Evolutionary conservation across 2,329 filamentous ascomycete species (phyloP).

Genomic region (Aspergillus amoenus): DNA sequence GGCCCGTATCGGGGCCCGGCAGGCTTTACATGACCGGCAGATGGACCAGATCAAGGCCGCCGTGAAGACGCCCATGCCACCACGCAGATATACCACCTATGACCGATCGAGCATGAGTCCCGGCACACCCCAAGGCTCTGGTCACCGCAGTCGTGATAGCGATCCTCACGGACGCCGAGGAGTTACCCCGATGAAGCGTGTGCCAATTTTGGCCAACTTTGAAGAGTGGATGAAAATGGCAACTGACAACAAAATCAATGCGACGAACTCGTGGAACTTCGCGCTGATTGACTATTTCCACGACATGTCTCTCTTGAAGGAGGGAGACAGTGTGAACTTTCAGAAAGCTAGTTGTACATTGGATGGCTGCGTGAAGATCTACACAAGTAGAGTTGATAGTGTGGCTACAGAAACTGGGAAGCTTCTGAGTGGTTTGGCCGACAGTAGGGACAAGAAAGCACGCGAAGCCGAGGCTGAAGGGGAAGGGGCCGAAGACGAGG

Average conservation of each 20-base stretch:
- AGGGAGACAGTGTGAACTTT: constrained; percentile 96
- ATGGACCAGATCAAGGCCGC: constrained; percentile 88
- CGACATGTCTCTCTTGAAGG: constrained; percentile 95
- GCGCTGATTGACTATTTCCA: constrained; percentile 99
- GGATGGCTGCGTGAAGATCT: constrained; percentile 98
- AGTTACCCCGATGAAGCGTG: constrained; percentile 92
- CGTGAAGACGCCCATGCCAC: constrained; percentile 47
- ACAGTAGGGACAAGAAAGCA: constrained; percentile 67
- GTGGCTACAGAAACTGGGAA: constrained; percentile 97
- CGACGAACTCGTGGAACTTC: constrained; percentile 98
- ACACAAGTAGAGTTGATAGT: constrained; percentile 96
- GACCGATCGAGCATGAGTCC: constrained; percentile 47
- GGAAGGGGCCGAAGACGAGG: constrained; percentile 60
- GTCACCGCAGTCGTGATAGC: constrained; percentile 35
- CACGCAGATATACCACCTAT: constrained; percentile 38
- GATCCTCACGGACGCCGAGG: constrained; percentile 66
- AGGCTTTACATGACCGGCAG: constrained; percentile 84
- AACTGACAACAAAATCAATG: constrained; percentile 98
- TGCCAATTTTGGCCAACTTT: constrained; percentile 94
- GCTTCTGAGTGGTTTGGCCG: constrained; percentile 86
- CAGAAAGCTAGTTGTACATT: constrained; percentile 97
- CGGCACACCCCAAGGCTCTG: constrained; percentile 48
- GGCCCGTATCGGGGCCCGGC: constrained; percentile 79
- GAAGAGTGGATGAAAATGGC: constrained; percentile 99
- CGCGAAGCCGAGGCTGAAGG: constrained; percentile 62